These are phyloP conservation scores for Mortierella antarctica DNA, from an alignment of 192 early-diverging fungal genomes.

Conservation along the genomic window DNA sequence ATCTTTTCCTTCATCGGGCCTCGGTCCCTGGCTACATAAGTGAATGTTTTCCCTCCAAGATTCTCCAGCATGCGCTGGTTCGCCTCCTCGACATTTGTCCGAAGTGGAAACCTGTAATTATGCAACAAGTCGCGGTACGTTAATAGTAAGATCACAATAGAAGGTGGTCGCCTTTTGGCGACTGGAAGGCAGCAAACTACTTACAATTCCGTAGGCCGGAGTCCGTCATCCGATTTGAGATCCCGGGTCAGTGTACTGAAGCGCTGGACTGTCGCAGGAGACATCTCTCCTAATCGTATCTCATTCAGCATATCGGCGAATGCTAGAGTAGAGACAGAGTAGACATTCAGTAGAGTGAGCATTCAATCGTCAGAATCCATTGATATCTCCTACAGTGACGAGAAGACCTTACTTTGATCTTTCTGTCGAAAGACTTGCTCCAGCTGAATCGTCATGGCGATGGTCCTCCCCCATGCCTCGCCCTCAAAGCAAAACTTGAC, in stretches of 20 bases:
- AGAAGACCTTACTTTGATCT: constrained; percentile 62
- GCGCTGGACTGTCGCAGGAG: constrained; percentile 55
- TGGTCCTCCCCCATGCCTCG: constrained; percentile 61
- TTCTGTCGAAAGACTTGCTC: constrained; percentile 88
- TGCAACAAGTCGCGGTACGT: too few relatives aligned
- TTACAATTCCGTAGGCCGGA: constrained; percentile 77
- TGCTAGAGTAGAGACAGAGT: constrained; percentile 27
- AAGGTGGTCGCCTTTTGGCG: neutral
- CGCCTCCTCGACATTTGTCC: constrained; percentile 80
- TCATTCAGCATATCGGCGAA: constrained; percentile 90
- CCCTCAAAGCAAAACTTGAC: constrained; percentile 76
- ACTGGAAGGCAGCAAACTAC: neutral
- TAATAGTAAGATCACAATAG: too few relatives aligned
- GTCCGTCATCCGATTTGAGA: constrained; percentile 63
- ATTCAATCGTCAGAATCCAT: neutral
- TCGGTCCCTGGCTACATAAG: constrained; percentile 62
- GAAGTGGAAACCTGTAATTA: constrained; percentile 62
- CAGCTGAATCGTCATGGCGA: constrained; percentile 71
- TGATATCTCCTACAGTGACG: neutral
- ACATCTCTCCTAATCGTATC: constrained; percentile 78
- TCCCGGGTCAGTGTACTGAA: constrained; percentile 63
- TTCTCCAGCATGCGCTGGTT: constrained; percentile 67
- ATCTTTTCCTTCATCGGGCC: constrained; percentile 43
- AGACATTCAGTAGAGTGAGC: neutral
- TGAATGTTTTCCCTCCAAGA: constrained; percentile 56